A percentile compares a stretch with the other conserved stretches of the same genome.
Conservation (phyloP, 768 basidiomycete genomes). For the Russula virescens region DNA sequence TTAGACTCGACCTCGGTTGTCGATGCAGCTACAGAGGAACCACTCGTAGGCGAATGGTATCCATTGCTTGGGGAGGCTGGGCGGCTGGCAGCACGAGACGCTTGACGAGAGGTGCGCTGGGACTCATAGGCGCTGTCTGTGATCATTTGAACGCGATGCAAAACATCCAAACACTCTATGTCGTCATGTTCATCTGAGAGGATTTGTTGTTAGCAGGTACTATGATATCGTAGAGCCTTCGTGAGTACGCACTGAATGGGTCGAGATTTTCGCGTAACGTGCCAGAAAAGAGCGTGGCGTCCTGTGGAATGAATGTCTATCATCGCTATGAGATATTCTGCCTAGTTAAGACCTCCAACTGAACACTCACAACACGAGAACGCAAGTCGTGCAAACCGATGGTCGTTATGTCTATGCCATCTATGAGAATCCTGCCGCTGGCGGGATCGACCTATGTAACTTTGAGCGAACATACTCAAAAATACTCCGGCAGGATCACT, state of each 20-base stretch:
- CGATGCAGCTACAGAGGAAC: slow-evolving; percentile 34
- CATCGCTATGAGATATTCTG: slow-evolving; percentile 1
- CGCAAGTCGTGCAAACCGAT: slow-evolving; percentile 82
- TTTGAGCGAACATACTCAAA: background rate
- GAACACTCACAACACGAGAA: slow-evolving; percentile 54
- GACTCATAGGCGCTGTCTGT: slow-evolving; percentile 44
- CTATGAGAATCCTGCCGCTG: slow-evolving; percentile 70
- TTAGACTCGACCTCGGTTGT: slow-evolving; percentile 52
- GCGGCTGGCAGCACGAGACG: slow-evolving; percentile 44
- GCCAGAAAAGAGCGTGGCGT: slow-evolving; percentile 75
- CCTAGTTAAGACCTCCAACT: background rate
- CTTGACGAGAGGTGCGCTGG: slow-evolving; percentile 44
- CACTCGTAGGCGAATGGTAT: slow-evolving; percentile 34
- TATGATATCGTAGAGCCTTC: background rate
- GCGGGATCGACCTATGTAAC: slow-evolving; percentile 59
- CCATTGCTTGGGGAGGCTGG: slow-evolving; percentile 37
- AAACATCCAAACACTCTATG: slow-evolving; percentile 70
- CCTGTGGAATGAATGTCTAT: slow-evolving; percentile 72
- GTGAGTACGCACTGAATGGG: slow-evolving; percentile 48
- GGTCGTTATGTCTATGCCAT: slow-evolving; percentile 81
- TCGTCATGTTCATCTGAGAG: slow-evolving; percentile 66
- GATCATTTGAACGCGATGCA: slow-evolving; percentile 77
- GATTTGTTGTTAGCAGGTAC: background rate
- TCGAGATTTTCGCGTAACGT: slow-evolving; percentile 71
- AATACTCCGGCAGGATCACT: slow-evolving; percentile 26